A percentile compares a stretch with the other conserved stretches of the same genome.
Evolutionary conservation across 2,329 filamentous ascomycete genomes (phyloP).

Genomic region (Colletotrichum simmondsii): DNA sequence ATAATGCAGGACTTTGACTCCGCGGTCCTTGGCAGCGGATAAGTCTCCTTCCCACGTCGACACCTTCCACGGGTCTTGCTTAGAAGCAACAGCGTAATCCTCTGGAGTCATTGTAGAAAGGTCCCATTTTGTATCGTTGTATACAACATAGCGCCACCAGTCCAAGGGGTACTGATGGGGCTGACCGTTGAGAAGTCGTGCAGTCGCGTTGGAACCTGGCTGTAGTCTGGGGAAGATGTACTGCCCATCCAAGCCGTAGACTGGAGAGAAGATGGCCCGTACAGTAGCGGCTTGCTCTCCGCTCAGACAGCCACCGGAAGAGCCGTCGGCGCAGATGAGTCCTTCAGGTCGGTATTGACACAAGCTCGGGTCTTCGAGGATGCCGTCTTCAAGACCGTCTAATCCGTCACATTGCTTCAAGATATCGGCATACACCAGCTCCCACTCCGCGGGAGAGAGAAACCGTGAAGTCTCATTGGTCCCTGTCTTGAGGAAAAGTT

Average conservation of each 20-base stretch:
- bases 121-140: conserved; percentile 35
- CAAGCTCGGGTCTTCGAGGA: conserved; percentile 47
- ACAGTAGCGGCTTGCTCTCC: conserved; percentile 38
- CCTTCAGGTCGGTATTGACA: conserved; percentile 45
- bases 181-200: conserved; percentile 1
- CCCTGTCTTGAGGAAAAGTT: conserved; percentile 52
- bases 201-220: conserved; percentile 52
- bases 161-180: conserved; percentile 15
- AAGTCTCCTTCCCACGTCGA: conserved; percentile 54
- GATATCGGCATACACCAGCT: conserved; percentile 46
- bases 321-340: conserved; percentile 49
- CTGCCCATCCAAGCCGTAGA: conserved; percentile 35
- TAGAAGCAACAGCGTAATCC: conserved; percentile 34
- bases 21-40: conserved; percentile 48
- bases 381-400: conserved; percentile 58
- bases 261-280: conserved; percentile 46
- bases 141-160: conserved; percentile 44
- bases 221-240: conserved; percentile 56
- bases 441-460: conserved; percentile 18
- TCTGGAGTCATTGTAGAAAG: background rate
- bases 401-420: conserved; percentile 57
- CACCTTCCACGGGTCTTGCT: conserved; percentile 48
- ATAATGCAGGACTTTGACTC: conserved; percentile 59
- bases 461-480: conserved; percentile 56
- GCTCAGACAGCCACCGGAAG: conserved; percentile 49